phyloP scores from a whole-genome alignment of 2,329 filamentous ascomycete genomes.

The Aspergillus melleus region DNA sequence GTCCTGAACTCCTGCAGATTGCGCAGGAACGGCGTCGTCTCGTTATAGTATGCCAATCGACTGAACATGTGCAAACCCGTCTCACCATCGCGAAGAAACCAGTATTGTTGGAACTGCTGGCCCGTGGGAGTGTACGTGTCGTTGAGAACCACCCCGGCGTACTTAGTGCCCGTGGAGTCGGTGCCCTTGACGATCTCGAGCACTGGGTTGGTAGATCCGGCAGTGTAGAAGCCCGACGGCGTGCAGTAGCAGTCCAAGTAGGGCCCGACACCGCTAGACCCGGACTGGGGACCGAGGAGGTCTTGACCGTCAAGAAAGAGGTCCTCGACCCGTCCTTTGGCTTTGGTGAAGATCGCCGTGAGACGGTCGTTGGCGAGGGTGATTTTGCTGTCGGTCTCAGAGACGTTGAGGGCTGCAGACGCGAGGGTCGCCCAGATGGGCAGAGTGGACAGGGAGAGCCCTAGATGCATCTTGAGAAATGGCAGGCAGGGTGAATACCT shows the following conservation, averaged over 20 bases:
- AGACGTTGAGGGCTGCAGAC: slow-evolving; percentile 19
- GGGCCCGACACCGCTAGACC: slow-evolving; percentile 53
- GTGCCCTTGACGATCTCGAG: slow-evolving; percentile 55
- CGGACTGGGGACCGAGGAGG: slow-evolving; percentile 50
- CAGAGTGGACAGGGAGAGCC: slow-evolving; percentile 2
- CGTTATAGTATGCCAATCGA: slow-evolving; percentile 61
- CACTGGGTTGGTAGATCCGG: slow-evolving; percentile 51
- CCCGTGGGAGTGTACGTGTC: slow-evolving; percentile 60
- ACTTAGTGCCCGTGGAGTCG: slow-evolving; percentile 53
- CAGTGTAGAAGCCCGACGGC: slow-evolving; percentile 60
- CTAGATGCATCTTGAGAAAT: slow-evolving; percentile 10
- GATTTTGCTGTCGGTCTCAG: slow-evolving; percentile 23
- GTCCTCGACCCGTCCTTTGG: slow-evolving; percentile 42
- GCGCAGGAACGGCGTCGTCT: slow-evolving; percentile 55
- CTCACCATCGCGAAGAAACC: slow-evolving; percentile 63
- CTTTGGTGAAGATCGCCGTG: slow-evolving; percentile 46
- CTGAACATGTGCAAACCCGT: slow-evolving; percentile 64
- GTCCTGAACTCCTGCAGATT: slow-evolving; percentile 63
- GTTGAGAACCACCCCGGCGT: slow-evolving; percentile 61
- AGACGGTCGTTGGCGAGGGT: slow-evolving; percentile 48
- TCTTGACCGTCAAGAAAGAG: slow-evolving; percentile 52
- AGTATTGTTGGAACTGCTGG: slow-evolving; percentile 63
- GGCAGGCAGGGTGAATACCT: too few species aligned
- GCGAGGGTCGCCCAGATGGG: slow-evolving; percentile 11
- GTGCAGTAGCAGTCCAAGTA: slow-evolving; percentile 67